Percentiles rank a stretch among this genome's conserved stretches.
Conservation (phyloP, 495 filamentous ascomycete species). For the Penicillium coffeae region DNA sequence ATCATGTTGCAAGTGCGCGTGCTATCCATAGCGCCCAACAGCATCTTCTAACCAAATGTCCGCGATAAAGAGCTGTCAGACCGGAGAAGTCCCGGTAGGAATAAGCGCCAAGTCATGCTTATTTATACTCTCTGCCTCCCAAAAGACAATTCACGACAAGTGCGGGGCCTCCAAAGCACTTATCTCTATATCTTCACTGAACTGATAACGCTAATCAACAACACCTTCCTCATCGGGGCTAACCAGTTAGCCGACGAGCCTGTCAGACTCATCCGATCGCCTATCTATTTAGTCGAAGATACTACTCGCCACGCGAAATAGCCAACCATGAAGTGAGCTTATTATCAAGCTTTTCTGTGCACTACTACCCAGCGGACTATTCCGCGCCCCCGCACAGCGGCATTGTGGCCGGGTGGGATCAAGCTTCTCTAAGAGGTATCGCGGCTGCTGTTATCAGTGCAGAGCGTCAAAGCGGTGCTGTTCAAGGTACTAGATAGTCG, state of each 20-base stretch:
- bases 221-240: slow-evolving; percentile 17
- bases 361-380: slow-evolving; percentile 6
- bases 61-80: too few relatives aligned
- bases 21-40: too few relatives aligned
- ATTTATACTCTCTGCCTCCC: too few relatives aligned
- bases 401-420: neutral
- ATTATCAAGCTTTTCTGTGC: too few relatives aligned
- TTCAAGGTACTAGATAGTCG: neutral
- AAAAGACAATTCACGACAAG: neutral
- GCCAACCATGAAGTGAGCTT: too few relatives aligned
- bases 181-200: neutral
- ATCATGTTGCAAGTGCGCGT: too few relatives aligned
- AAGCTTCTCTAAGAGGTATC: slow-evolving; percentile 14
- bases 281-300: too few relatives aligned
- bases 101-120: too few relatives aligned
- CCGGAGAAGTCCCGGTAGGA: too few relatives aligned
- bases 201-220: neutral
- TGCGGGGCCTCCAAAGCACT: slow-evolving; percentile 5
- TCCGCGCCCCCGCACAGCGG: slow-evolving; percentile 6
- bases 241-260: slow-evolving; percentile 4
- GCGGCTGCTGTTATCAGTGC: slow-evolving; percentile 11
- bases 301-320: too few relatives aligned
- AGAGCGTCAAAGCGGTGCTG: neutral
- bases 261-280: neutral
- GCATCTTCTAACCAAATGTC: too few relatives aligned